Conservation (phyloP, 805 yeast genomes). For the Hanseniaspora mollemarum region DNA sequence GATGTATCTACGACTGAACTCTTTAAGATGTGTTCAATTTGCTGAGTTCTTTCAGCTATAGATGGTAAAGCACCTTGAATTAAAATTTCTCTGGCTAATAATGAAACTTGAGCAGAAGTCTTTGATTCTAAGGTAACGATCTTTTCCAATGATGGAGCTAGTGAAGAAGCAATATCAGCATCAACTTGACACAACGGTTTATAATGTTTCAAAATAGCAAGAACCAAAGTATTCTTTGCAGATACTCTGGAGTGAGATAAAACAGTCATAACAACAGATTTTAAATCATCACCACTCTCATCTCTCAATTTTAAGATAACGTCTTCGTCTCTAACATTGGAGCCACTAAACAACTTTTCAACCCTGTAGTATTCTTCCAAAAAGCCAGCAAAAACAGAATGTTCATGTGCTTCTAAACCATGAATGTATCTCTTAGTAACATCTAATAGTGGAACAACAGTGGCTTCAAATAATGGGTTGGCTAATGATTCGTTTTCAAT, state of each 20-base stretch:
- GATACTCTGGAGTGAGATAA: constrained; percentile 89
- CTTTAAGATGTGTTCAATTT: constrained; percentile 87
- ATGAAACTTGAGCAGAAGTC: constrained; percentile 81
- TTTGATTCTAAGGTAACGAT: constrained; percentile 84
- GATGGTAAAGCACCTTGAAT: constrained; percentile 97
- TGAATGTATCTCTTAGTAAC: constrained; percentile 58
- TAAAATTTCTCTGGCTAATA: constrained; percentile 90
- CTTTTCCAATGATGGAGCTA: constrained; percentile 61
- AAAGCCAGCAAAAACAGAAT: constrained; percentile 55
- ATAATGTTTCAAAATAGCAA: constrained; percentile 74
- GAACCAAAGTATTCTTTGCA: constrained; percentile 78
- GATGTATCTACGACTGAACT: constrained; percentile 80
- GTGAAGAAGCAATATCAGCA: constrained; percentile 52
- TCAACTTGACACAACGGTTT: constrained; percentile 67
- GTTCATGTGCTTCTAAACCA: constrained; percentile 80
- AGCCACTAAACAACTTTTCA: constrained; percentile 68
- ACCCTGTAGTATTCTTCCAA: constrained; percentile 62
- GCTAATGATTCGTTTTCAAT: constrained; percentile 39
- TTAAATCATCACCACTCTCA: constrained; percentile 64
- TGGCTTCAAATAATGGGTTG: constrained; percentile 43
- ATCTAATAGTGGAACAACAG: constrained; percentile 60
- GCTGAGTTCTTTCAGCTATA: constrained; percentile 89
- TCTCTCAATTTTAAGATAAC: constrained; percentile 81
- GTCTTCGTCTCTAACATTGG: constrained; percentile 72
- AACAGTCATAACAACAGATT: constrained; percentile 57